Evolutionary conservation across 2,329 filamentous ascomycete species (phyloP).

Genomic region (Fusarium sp.): DNA sequence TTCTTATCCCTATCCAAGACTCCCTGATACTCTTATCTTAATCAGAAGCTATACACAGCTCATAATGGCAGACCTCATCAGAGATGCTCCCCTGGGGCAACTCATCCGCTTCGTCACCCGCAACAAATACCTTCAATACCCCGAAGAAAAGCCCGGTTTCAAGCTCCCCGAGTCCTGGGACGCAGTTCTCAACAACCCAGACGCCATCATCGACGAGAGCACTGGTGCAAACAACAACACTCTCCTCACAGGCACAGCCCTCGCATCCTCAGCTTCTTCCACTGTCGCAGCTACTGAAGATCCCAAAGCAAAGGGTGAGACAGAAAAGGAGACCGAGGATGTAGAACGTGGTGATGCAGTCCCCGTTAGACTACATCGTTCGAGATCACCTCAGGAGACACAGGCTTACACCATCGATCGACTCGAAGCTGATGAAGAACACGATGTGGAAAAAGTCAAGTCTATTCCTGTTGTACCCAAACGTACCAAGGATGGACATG

Average conservation of each 20-base stretch:
- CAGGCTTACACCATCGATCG: slow-evolving; percentile 36
- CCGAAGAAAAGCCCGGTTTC: slow-evolving; percentile 68
- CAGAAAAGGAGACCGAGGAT: slow-evolving; percentile 29
- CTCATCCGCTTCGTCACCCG: slow-evolving; percentile 64
- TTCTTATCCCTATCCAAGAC: neutral
- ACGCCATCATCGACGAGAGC: slow-evolving; percentile 34
- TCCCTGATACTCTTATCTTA: neutral
- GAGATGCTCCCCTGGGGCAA: slow-evolving; percentile 69
- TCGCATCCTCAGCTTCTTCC: slow-evolving; percentile 42
- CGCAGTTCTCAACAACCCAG: slow-evolving; percentile 49
- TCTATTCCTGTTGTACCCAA: slow-evolving; percentile 62
- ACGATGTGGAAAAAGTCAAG: slow-evolving; percentile 55
- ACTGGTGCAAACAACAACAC: slow-evolving; percentile 10
- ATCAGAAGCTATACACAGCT: neutral
- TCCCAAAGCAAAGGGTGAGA: slow-evolving; percentile 22
- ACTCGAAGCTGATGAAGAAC: slow-evolving; percentile 48
- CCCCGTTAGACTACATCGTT: slow-evolving; percentile 37
- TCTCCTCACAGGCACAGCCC: slow-evolving; percentile 24
- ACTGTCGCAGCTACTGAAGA: slow-evolving; percentile 34
- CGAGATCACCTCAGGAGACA: slow-evolving; percentile 41
- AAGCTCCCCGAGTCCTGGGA: slow-evolving; percentile 58
- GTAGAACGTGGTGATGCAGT: slow-evolving; percentile 17
- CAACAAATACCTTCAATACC: slow-evolving; percentile 66
- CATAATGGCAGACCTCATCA: slow-evolving; percentile 52
- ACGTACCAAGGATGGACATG: slow-evolving; percentile 60